Percentiles rank a stretch among this genome's conserved stretches.
These are phyloP conservation scores for Aureobasidium sp. DNA, from an alignment of 2,329 filamentous ascomycete species.

Conservation along the genomic window DNA sequence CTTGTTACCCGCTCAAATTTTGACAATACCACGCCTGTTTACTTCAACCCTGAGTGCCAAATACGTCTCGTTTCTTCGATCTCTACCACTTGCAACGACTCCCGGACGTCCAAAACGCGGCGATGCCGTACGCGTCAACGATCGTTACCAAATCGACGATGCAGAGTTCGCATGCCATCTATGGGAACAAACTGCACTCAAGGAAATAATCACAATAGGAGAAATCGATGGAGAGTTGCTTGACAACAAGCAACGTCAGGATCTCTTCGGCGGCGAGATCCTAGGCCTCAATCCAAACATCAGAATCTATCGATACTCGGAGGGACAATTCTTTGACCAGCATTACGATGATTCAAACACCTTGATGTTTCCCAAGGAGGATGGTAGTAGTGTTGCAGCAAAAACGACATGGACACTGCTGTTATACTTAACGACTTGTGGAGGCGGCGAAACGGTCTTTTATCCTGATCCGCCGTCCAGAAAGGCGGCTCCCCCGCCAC, in stretches of 20 bases:
- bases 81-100: slow-evolving; percentile 65
- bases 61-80: slow-evolving; percentile 65
- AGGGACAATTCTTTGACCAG: slow-evolving; percentile 83
- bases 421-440: slow-evolving; percentile 76
- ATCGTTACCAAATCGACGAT: slow-evolving; percentile 78
- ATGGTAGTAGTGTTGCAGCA: slow-evolving; percentile 39
- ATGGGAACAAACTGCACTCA: slow-evolving; percentile 70
- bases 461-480: slow-evolving; percentile 54
- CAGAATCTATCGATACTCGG: slow-evolving; percentile 75
- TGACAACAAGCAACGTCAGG: slow-evolving; percentile 24
- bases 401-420: slow-evolving; percentile 87
- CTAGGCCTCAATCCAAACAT: slow-evolving; percentile 85
- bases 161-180: slow-evolving; percentile 61
- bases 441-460: slow-evolving; percentile 86
- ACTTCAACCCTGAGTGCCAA: slow-evolving; percentile 64
- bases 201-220: slow-evolving; percentile 44
- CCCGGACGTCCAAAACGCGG: slow-evolving; percentile 70
- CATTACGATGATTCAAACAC: slow-evolving; percentile 89
- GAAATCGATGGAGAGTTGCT: slow-evolving; percentile 24
- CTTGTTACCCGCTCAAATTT: slow-evolving; percentile 55
- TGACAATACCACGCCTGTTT: slow-evolving; percentile 66
- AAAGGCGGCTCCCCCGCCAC: slow-evolving; percentile 40
- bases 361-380: slow-evolving; percentile 47
- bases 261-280: slow-evolving; percentile 67
- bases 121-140: slow-evolving; percentile 77